Conservation (phyloP, 148 eudicot species). For the Rhododendron vialii region DNA sequence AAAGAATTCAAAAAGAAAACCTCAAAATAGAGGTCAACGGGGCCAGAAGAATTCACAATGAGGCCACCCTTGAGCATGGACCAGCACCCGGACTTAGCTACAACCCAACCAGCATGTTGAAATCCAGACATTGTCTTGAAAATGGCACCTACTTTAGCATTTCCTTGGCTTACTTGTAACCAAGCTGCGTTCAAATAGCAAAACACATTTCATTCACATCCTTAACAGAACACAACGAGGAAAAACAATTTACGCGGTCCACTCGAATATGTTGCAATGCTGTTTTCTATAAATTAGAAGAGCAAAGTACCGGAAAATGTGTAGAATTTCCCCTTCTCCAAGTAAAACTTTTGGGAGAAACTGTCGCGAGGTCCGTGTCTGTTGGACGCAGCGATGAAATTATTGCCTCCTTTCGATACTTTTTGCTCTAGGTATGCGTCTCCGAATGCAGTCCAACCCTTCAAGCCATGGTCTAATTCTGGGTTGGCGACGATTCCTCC, state of each 20-base stretch:
- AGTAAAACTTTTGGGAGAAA: conserved; percentile 30
- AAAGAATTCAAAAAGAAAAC: conserved; percentile 4
- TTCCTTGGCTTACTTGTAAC: conserved; percentile 44
- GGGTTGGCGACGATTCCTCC: conserved; percentile 57
- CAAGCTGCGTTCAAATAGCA: conserved; percentile 32
- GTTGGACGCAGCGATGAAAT: conserved; percentile 34
- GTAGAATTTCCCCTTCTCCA: conserved; percentile 38
- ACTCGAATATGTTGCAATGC: too few species aligned
- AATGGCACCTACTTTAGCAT: conserved; percentile 26
- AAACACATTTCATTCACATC: too few species aligned
- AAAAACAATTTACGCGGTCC: too few species aligned
- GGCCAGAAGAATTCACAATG: conserved; percentile 25
- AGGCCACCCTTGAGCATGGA: conserved; percentile 75
- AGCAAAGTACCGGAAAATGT: conserved; percentile 46
- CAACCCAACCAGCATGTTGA: conserved; percentile 34
- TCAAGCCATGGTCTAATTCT: conserved; percentile 35
- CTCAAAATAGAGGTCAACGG: conserved; percentile 41
- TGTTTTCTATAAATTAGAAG: too few species aligned
- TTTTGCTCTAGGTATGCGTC: conserved; percentile 22
- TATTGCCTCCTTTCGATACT: conserved; percentile 32
- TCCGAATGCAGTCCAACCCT: conserved; percentile 53
- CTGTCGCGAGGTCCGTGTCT: conserved; percentile 28
- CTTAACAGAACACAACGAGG: too few species aligned
- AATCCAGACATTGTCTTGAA: conserved; percentile 31
- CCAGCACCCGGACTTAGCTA: conserved; percentile 60